These are phyloP conservation scores for Carex sylvatica DNA, from an alignment of 202 grass and related monocot species.

Conservation along the genomic window DNA sequence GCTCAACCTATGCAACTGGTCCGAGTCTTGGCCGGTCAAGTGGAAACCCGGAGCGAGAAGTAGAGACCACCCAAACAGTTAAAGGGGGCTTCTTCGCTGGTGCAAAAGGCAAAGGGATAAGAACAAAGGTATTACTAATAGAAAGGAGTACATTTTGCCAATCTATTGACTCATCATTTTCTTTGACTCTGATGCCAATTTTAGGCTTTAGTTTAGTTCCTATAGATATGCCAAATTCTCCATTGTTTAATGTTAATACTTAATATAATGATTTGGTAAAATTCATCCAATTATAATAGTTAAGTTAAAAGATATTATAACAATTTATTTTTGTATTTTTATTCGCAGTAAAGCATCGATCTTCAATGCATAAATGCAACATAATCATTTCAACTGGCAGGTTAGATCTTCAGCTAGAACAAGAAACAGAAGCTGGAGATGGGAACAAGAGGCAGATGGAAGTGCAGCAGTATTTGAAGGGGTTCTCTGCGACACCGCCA, in stretches of 20 bases:
- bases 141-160: neutral
- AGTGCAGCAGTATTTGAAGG: slow-evolving; percentile 69
- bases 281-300: neutral
- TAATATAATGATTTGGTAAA: neutral
- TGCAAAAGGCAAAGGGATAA: slow-evolving; percentile 32
- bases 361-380: no score
- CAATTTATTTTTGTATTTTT: neutral
- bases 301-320: neutral
- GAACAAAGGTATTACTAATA: slow-evolving; percentile 18
- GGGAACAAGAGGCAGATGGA: slow-evolving; percentile 88
- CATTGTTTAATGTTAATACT: neutral
- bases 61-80: slow-evolving; percentile 56
- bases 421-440: slow-evolving; percentile 59
- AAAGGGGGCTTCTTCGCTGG: slow-evolving; percentile 48
- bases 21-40: slow-evolving; percentile 84
- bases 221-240: neutral
- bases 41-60: slow-evolving; percentile 69
- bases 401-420: slow-evolving; percentile 40
- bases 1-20: slow-evolving; percentile 62
- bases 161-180: slow-evolving; percentile 1
- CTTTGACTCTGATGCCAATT: neutral
- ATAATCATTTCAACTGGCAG: slow-evolving; percentile 7
- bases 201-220: neutral
- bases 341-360: neutral
- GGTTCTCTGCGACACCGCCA: slow-evolving; percentile 53